Evolutionary conservation across 1,139 yeast species (phyloP).

Genomic region (Diutina catenulata): DNA sequence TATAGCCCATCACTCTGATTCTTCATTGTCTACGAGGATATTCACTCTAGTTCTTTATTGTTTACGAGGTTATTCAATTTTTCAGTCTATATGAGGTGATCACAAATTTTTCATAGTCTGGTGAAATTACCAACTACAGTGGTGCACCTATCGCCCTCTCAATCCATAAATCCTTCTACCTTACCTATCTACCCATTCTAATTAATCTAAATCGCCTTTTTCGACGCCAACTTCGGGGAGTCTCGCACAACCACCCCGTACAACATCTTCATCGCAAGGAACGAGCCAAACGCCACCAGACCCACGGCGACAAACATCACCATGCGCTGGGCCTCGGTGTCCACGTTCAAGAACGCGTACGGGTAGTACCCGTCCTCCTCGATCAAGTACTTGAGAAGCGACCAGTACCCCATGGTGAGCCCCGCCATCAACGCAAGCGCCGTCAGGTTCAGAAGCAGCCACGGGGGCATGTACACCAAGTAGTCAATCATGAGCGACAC

Average conservation of each 20-base stretch:
- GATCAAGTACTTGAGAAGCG: constrained; percentile 34
- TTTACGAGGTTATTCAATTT: background rate
- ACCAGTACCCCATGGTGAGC: constrained; percentile 42
- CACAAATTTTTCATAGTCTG: background rate
- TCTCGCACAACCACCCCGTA: constrained; percentile 1
- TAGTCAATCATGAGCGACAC: constrained; percentile 40
- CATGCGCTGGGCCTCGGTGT: constrained; percentile 27
- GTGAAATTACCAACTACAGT: background rate
- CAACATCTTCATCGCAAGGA: constrained; percentile 10
- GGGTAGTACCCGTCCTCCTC: constrained; percentile 41
- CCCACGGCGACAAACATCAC: constrained; percentile 41
- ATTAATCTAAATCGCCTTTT: background rate
- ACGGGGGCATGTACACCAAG: constrained; percentile 40
- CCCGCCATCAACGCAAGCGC: constrained; percentile 28
- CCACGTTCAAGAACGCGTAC: constrained; percentile 53
- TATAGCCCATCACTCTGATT: background rate
- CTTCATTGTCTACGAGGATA: background rate
- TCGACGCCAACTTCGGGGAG: background rate
- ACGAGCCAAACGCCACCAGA: constrained; percentile 28
- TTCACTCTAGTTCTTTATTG: background rate
- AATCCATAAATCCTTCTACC: too few relatives aligned
- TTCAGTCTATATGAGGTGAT: too few relatives aligned
- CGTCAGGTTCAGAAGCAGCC: constrained; percentile 22
- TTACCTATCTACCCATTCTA: too few relatives aligned
- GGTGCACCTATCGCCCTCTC: background rate